Conservation (phyloP, 2,329 filamentous ascomycete species). For the Scytalidium lignicola region DNA sequence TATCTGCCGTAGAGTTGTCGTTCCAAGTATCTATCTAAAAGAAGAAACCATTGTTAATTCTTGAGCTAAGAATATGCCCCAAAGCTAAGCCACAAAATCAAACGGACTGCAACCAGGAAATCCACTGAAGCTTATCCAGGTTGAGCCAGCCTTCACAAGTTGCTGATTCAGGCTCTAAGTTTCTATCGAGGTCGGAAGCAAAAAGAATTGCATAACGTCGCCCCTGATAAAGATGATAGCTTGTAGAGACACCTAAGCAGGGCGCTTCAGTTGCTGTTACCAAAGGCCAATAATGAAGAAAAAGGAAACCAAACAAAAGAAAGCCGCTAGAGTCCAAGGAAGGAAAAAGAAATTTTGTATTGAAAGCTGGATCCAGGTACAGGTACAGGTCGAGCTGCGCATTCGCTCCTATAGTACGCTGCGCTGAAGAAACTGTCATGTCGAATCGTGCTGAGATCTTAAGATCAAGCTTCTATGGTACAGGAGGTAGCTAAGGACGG, state of each 20-base stretch:
- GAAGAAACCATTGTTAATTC: constrained; percentile 3
- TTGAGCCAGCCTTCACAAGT: background rate
- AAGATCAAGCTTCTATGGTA: constrained; percentile 28
- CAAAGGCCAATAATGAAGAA: constrained; percentile 14
- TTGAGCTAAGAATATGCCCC: constrained; percentile 1
- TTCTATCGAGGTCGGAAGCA: background rate
- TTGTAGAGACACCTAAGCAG: constrained; percentile 19
- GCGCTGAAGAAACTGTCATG: constrained; percentile 23
- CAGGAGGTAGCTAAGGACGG: constrained; percentile 23
- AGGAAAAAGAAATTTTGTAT: constrained; percentile 22
- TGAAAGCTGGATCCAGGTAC: constrained; percentile 20
- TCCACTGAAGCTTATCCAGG: background rate
- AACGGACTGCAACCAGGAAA: background rate
- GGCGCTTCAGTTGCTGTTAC: constrained; percentile 4
- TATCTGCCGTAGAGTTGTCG: background rate
- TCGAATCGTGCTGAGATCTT: constrained; percentile 25
- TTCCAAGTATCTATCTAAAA: background rate
- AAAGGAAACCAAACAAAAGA: constrained; percentile 10
- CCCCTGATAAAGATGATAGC: constrained; percentile 18
- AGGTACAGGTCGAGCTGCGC: constrained; percentile 29
- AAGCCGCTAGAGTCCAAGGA: constrained; percentile 10
- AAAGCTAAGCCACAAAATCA: background rate
- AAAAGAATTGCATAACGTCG: constrained; percentile 3
- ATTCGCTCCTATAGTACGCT: constrained; percentile 26
- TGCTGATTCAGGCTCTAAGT: background rate